These are phyloP conservation scores for Chrysosporium keratinophilum DNA, from an alignment of 2,329 filamentous ascomycete genomes.

Conservation along the genomic window DNA sequence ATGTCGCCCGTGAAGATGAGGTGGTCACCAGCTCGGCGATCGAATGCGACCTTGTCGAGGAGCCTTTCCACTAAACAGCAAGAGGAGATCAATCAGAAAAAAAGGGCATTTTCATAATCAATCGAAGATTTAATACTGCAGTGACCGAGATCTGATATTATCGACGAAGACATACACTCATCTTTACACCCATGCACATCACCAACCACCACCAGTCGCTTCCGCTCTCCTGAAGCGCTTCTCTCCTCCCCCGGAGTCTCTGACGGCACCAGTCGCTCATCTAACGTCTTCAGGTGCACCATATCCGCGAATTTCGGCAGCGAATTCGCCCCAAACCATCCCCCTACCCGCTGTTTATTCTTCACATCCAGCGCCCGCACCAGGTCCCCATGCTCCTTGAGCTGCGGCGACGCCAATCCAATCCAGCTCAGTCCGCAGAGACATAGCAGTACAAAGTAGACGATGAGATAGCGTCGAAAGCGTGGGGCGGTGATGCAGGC, in stretches of 20 bases:
- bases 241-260: conserved; percentile 21
- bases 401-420: conserved; percentile 23
- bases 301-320: conserved; percentile 41
- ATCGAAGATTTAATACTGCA: neutral
- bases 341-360: conserved; percentile 22
- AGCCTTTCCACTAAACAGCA: conserved; percentile 42
- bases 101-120: neutral
- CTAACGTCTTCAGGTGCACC: conserved; percentile 42
- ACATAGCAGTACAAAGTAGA: conserved; percentile 28
- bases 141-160: neutral
- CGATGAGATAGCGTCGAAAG: conserved; percentile 32
- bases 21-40: conserved; percentile 48
- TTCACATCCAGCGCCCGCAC: conserved; percentile 25
- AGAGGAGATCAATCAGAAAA: conserved; percentile 5
- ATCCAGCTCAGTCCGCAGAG: conserved; percentile 28
- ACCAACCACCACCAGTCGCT: conserved; percentile 68
- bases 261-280: conserved; percentile 38
- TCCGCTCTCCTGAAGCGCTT: conserved; percentile 27
- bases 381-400: conserved; percentile 26
- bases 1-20: conserved; percentile 68
- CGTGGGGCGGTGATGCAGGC: conserved; percentile 32
- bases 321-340: conserved; percentile 40
- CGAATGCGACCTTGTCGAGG: conserved; percentile 56
- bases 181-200: conserved; percentile 83
- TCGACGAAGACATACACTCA: conserved; percentile 42